A percentile compares a stretch with the other conserved stretches of the same genome.
phyloP scores from a whole-genome alignment of 192 early-diverging fungal genomes.

The Backusella parvicylindrica region DNA sequence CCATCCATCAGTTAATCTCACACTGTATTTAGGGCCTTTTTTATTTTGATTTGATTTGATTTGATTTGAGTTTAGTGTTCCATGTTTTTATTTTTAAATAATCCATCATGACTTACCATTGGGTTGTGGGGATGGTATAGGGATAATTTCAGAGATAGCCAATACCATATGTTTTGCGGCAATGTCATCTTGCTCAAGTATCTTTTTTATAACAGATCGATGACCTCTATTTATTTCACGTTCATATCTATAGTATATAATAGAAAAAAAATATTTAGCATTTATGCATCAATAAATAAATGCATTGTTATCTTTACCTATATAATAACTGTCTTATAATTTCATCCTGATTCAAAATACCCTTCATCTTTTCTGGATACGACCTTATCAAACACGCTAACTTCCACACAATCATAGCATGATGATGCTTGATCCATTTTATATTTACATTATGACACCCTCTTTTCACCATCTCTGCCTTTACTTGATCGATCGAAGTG shows the following conservation, averaged over 20 bases:
- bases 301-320: too few relatives aligned
- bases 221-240: conserved; percentile 60
- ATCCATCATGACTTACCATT: conserved; percentile 1
- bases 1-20: conserved; percentile 73
- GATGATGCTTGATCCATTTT: conserved; percentile 65
- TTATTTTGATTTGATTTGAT: background rate
- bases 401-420: conserved; percentile 70
- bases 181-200: conserved; percentile 63
- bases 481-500: conserved; percentile 33
- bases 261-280: too few relatives aligned
- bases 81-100: background rate
- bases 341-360: conserved; percentile 37
- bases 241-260: conserved; percentile 63
- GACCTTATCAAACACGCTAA: conserved; percentile 55
- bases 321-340: conserved; percentile 53
- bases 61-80: conserved; percentile 23
- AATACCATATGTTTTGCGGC: conserved; percentile 57
- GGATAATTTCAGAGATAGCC: conserved; percentile 49
- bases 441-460: conserved; percentile 33
- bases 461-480: conserved; percentile 30
- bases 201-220: conserved; percentile 56
- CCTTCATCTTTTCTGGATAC: conserved; percentile 40
- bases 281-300: too few relatives aligned
- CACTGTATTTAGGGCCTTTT: conserved; percentile 1
- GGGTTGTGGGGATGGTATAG: background rate